Evolutionary conservation across 73 alveolate species (phyloP).

Genomic region (Halteria grandinella): DNA sequence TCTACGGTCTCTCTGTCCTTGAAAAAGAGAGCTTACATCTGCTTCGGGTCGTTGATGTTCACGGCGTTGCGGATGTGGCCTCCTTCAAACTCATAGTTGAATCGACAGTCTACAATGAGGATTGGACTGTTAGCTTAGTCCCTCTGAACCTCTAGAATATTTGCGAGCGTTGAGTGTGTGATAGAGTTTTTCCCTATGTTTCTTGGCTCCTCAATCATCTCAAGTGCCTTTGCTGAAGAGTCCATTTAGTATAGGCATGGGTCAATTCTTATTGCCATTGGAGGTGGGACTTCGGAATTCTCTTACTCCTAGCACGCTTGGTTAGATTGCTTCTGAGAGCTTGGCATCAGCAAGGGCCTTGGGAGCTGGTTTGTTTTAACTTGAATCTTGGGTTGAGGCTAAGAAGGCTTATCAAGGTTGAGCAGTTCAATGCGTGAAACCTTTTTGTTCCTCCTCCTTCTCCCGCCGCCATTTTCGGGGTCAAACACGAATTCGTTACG

Average conservation of each 20-base stretch:
- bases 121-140: background rate
- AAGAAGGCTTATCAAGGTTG: no score
- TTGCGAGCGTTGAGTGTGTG: background rate
- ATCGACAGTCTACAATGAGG: constrained; percentile 62
- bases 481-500: constrained; percentile 15
- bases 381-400: no score
- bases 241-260: constrained; percentile 4
- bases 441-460: constrained; percentile 32
- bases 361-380: no score
- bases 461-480: constrained; percentile 50
- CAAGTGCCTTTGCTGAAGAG: constrained; percentile 10
- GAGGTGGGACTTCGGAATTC: no score
- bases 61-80: constrained; percentile 63
- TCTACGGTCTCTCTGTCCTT: background rate
- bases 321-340: no score
- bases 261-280: no score
- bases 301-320: no score
- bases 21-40: constrained; percentile 37
- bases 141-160: background rate
- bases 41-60: constrained; percentile 35
- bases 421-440: constrained; percentile 21
- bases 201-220: constrained; percentile 13
- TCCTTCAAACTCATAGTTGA: constrained; percentile 58
- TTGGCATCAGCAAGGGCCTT: no score
- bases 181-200: constrained; percentile 21